Conservation (phyloP, 768 basidiomycete species). For the Naganishia randhawae region DNA sequence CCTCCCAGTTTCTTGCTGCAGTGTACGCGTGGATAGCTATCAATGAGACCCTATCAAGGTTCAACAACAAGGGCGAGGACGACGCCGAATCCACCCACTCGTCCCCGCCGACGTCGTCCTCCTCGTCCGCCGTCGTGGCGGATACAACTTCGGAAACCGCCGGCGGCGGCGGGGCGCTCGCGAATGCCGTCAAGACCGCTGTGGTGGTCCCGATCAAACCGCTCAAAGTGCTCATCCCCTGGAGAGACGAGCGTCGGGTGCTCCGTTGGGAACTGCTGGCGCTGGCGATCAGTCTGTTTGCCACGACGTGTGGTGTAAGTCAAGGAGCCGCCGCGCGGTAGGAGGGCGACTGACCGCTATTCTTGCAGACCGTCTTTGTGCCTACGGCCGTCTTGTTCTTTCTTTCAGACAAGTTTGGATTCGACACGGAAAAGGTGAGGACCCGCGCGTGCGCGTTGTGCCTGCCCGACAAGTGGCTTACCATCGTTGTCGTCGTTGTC, state of each 20-base stretch:
- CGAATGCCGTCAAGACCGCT: slow-evolving; percentile 30
- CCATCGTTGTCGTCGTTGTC: too few species aligned
- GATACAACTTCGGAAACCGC: too few species aligned
- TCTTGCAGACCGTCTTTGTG: slow-evolving; percentile 42
- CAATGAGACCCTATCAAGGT: slow-evolving; percentile 34
- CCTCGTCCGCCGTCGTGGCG: too few species aligned
- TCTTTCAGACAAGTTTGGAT: slow-evolving; percentile 43
- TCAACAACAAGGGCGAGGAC: too few species aligned
- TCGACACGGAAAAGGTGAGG: slow-evolving; percentile 39
- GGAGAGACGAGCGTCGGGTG: slow-evolving; percentile 34
- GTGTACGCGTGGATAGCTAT: slow-evolving; percentile 37
- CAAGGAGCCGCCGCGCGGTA: not conserved
- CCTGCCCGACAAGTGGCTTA: not conserved
- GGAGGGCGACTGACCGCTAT: not conserved
- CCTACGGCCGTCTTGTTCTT: slow-evolving; percentile 42
- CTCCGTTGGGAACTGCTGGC: slow-evolving; percentile 38
- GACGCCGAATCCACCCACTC: not conserved
- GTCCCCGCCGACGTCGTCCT: too few species aligned
- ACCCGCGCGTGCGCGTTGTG: not conserved
- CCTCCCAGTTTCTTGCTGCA: slow-evolving; percentile 35
- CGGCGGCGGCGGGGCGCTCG: too few species aligned
- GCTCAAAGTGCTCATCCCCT: slow-evolving; percentile 37
- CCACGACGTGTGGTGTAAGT: slow-evolving; percentile 40
- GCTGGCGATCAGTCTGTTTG: slow-evolving; percentile 38
- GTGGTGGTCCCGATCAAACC: slow-evolving; percentile 38